A percentile compares a stretch with the other conserved stretches of the same genome.
Evolutionary conservation across 148 eudicot genomes (phyloP).

Genomic region (Rhododendron williamsianum): DNA sequence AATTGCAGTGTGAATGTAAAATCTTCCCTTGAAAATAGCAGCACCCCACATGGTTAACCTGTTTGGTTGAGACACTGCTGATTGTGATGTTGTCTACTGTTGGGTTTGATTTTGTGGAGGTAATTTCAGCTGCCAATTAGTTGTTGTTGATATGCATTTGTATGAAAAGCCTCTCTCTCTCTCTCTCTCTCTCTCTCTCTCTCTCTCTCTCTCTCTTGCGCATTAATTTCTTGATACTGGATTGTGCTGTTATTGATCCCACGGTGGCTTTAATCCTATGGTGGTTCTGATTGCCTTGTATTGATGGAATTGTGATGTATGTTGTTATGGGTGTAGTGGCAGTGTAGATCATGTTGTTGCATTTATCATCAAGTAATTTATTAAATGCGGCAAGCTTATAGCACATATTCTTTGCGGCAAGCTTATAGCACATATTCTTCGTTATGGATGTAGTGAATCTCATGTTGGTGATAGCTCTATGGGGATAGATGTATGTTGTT

Average conservation of each 20-base stretch:
- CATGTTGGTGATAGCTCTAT: background rate
- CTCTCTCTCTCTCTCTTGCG: background rate
- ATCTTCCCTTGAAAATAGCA: background rate
- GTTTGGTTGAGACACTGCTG: slow-evolving; percentile 1
- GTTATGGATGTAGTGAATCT: background rate
- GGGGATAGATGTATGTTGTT: background rate
- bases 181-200: background rate
- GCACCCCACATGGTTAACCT: background rate
- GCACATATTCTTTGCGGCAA: background rate
- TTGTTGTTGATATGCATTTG: background rate
- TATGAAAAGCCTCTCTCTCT: background rate
- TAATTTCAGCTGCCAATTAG: background rate
- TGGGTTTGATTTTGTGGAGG: background rate
- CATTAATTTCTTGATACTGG: background rate
- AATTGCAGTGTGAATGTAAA: background rate
- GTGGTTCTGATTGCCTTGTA: background rate
- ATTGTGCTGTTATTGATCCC: background rate
- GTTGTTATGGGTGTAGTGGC: background rate
- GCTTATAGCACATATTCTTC: background rate
- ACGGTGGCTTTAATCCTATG: background rate
- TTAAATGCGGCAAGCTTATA: background rate
- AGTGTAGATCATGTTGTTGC: background rate
- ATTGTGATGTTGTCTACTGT: background rate
- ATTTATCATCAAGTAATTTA: background rate
- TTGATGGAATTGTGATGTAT: background rate